Evolutionary conservation across 345 rosid genomes (phyloP).

Genomic region (Gossypium longicalyx): DNA sequence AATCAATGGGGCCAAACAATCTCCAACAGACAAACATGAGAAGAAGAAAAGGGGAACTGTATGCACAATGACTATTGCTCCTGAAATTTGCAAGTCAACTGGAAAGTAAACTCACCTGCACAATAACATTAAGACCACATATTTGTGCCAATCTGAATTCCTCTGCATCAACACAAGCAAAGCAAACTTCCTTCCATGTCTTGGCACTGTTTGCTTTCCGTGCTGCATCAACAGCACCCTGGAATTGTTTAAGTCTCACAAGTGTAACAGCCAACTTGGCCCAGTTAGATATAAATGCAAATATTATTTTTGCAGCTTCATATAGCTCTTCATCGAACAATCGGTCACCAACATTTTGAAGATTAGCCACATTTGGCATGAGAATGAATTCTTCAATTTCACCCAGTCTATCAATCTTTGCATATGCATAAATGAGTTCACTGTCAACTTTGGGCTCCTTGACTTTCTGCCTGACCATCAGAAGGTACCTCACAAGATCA

Average conservation of each 20-base stretch:
- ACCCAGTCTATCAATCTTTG: conserved; percentile 82
- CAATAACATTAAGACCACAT: conserved; percentile 89
- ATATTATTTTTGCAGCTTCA: conserved; percentile 94
- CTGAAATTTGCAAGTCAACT: neutral
- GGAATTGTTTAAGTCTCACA: conserved; percentile 92
- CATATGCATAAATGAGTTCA: conserved; percentile 95
- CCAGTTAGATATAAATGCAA: conserved; percentile 96
- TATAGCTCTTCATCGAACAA: conserved; percentile 77
- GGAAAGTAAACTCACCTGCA: conserved; percentile 55
- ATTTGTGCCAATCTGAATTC: conserved; percentile 96
- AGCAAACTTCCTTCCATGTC: conserved; percentile 99
- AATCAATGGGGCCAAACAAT: neutral
- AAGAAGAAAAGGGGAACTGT: neutral
- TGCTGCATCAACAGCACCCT: conserved; percentile 99
- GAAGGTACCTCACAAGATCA: conserved; percentile 89
- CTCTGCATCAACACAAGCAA: conserved; percentile 98
- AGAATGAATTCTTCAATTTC: conserved; percentile 94
- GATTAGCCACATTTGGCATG: conserved; percentile 98
- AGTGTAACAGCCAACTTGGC: conserved; percentile 92
- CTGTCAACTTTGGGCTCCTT: conserved; percentile 95
- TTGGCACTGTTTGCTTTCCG: conserved; percentile 97
- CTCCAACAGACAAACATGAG: neutral
- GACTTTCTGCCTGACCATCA: conserved; percentile 95
- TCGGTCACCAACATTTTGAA: conserved; percentile 92
- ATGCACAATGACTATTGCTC: neutral